Evolutionary conservation across 148 eudicot genomes (phyloP).

Genomic region (Salicornia ramosissima): DNA sequence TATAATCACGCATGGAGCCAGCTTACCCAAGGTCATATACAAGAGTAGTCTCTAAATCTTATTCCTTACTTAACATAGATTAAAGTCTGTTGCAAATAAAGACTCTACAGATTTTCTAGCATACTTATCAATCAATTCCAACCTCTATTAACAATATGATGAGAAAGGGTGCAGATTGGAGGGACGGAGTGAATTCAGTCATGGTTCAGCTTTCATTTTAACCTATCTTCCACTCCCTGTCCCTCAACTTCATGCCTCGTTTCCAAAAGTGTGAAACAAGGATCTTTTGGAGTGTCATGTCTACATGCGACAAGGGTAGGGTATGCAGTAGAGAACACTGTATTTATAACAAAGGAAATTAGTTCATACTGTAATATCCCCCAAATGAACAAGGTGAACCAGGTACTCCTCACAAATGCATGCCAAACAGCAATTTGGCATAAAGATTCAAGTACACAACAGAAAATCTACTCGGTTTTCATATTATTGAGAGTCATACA

Average conservation of each 20-base stretch:
- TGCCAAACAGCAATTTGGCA: not conserved
- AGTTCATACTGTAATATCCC: not conserved
- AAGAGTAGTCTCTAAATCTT: not conserved
- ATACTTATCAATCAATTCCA: not conserved
- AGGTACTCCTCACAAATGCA: not conserved
- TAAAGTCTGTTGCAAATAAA: not conserved
- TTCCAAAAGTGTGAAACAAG: not conserved
- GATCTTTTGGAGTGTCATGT: not conserved
- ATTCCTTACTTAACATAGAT: not conserved
- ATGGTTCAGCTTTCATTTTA: not conserved
- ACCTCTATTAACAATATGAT: not conserved
- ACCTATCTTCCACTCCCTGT: not conserved
- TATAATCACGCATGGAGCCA: not conserved
- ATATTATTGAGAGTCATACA: not conserved
- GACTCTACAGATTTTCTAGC: not conserved
- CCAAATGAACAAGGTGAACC: not conserved
- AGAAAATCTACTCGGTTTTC: not conserved
- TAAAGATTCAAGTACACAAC: not conserved
- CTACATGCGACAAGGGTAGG: not conserved
- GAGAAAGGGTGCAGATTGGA: not conserved
- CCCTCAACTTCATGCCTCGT: not conserved
- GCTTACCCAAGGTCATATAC: not conserved
- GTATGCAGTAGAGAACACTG: not conserved
- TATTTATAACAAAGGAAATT: not conserved
- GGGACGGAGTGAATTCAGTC: not conserved